A percentile compares a stretch with the other conserved stretches of the same genome.
These are phyloP conservation scores for Salix koriyanagi DNA, from an alignment of 345 rosid genomes.

Conservation along the genomic window DNA sequence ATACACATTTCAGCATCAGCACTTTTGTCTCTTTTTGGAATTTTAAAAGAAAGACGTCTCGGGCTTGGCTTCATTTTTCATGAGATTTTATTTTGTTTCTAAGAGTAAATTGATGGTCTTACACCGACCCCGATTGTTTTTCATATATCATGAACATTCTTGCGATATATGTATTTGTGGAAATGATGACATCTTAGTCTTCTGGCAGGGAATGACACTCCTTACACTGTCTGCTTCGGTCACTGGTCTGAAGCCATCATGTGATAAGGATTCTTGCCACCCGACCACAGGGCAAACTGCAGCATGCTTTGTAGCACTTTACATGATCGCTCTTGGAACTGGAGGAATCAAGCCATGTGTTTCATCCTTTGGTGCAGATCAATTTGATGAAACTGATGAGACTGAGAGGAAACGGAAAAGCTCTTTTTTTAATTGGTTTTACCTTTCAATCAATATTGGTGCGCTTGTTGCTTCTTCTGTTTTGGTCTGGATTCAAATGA, in stretches of 20 bases:
- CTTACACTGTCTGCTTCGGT: conserved; percentile 72
- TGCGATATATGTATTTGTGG: not conserved
- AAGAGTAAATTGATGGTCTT: not conserved
- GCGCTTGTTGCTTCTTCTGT: conserved; percentile 85
- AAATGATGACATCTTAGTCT: not conserved
- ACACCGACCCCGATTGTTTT: not conserved
- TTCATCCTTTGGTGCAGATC: conserved; percentile 96
- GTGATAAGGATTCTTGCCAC: conserved; percentile 49
- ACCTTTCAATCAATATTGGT: conserved; percentile 81
- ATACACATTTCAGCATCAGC: not conserved
- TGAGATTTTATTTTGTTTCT: not conserved
- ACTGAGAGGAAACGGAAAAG: conserved; percentile 70
- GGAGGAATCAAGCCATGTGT: conserved; percentile 99
- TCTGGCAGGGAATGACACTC: conserved; percentile 75
- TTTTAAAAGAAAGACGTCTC: not conserved
- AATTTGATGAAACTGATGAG: conserved; percentile 82
- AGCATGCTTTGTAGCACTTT: conserved; percentile 61
- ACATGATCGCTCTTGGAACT: conserved; percentile 86
- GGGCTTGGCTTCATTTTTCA: not conserved
- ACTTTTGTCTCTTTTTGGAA: not conserved
- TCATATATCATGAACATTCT: not conserved
- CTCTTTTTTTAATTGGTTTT: conserved; percentile 96
- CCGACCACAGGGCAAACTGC: conserved; percentile 49
- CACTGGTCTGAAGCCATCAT: conserved; percentile 66
- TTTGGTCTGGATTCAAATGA: conserved; percentile 93